These are phyloP conservation scores for Trichoderma simmonsii DNA, from an alignment of 2,329 filamentous ascomycete genomes.

Conservation along the genomic window DNA sequence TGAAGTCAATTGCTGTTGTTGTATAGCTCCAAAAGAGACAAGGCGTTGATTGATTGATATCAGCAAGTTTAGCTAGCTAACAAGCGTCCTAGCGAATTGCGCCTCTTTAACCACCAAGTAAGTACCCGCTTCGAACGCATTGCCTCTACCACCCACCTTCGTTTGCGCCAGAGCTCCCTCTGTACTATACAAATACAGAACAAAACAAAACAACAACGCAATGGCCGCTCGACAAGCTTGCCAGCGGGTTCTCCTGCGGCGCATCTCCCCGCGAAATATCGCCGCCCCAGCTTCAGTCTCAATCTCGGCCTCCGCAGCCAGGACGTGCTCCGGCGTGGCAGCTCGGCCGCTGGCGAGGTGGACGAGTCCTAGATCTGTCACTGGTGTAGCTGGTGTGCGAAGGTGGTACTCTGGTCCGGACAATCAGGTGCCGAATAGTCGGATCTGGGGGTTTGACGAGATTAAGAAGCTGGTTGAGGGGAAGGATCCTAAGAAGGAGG, in stretches of 20 bases:
- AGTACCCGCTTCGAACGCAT: background rate
- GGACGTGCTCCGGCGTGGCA: background rate
- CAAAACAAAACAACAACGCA: background rate
- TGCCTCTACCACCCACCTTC: background rate
- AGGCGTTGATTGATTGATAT: background rate
- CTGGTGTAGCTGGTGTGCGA: conserved; percentile 7
- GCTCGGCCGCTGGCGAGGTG: background rate
- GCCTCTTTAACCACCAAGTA: background rate
- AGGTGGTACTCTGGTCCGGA: conserved; percentile 29
- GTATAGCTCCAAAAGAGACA: too few relatives aligned
- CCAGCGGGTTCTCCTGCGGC: background rate
- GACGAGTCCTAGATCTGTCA: background rate
- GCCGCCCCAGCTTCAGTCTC: background rate
- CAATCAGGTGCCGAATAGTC: conserved; percentile 24
- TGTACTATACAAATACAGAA: background rate
- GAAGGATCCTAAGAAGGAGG: conserved; percentile 22
- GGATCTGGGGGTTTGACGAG: conserved; percentile 45
- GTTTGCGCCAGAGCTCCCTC: background rate
- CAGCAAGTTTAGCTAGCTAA: background rate
- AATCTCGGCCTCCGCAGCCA: background rate
- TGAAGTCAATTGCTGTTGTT: background rate
- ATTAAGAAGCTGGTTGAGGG: conserved; percentile 19
- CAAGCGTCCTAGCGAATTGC: background rate
- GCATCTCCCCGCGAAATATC: background rate
- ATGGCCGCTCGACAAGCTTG: background rate